These are phyloP conservation scores for Ploettnerulaceae sp. DNA, from an alignment of 2,329 filamentous ascomycete genomes.

Conservation along the genomic window DNA sequence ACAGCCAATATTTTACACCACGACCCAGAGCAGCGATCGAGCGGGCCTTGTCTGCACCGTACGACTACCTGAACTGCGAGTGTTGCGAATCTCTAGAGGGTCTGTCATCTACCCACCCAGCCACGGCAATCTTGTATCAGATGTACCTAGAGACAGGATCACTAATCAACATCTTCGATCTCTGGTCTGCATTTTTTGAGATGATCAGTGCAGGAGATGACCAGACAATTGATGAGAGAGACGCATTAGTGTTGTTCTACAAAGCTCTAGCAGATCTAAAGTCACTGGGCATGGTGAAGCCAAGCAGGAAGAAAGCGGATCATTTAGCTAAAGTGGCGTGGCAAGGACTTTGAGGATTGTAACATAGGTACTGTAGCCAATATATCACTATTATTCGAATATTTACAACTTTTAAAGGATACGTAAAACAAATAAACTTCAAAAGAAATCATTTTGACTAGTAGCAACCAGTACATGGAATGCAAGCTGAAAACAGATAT, in stretches of 20 bases:
- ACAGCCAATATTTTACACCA: slow-evolving; percentile 70
- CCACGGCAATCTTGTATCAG: slow-evolving; percentile 71
- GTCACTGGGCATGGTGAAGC: slow-evolving; percentile 81
- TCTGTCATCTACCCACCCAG: slow-evolving; percentile 58
- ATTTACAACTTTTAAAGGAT: background rate
- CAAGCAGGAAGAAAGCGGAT: slow-evolving; percentile 85
- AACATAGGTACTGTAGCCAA: background rate
- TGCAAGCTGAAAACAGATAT: background rate
- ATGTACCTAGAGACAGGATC: slow-evolving; percentile 73
- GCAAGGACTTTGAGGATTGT: slow-evolving; percentile 60
- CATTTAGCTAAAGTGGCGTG: slow-evolving; percentile 80
- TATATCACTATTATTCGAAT: background rate
- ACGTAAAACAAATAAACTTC: background rate
- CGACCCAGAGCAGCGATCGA: slow-evolving; percentile 66
- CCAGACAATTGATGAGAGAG: slow-evolving; percentile 45
- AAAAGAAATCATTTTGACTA: background rate
- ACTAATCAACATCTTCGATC: slow-evolving; percentile 72
- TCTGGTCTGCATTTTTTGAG: slow-evolving; percentile 72
- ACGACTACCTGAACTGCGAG: slow-evolving; percentile 71
- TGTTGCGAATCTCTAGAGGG: slow-evolving; percentile 56
- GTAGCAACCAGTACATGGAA: background rate
- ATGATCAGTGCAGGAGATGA: slow-evolving; percentile 42
- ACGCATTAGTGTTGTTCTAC: slow-evolving; percentile 74
- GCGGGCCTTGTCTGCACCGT: slow-evolving; percentile 64
- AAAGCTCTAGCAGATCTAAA: slow-evolving; percentile 78